Evolutionary conservation across 371 early-diverging fungal species (phyloP), one percentile per base, ranked within the genome.

Genomic region (Quaeritorhiza haematococci): DNA sequence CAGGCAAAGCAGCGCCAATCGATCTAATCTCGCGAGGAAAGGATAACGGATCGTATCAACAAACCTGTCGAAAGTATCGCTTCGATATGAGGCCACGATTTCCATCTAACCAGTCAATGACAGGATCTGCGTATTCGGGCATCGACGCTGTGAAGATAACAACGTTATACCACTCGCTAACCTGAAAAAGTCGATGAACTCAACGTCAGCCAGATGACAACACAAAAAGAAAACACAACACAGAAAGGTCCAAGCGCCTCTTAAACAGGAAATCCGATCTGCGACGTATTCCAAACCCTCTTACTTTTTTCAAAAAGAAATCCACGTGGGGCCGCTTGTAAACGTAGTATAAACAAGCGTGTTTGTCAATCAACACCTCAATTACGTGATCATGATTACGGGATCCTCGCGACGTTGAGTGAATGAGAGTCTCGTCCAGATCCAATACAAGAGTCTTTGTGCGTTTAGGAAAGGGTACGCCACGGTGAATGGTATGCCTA

Each of bases 141-240:
- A 97, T 86, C 13, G 92, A 91, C 3, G 98, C 98, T 0, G 98
- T 98, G 74, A 93, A 98, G 21, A 98, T 88, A n/a, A 95, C 92
- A n/a, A 97, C 76, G 55, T 91, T 88, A 84, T 94, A 98, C 96
- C 95, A 96, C 66, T 93, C 88, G 59, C 85, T 77, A 59, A 94
- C 92, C 88, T 88, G 55, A 26, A 28, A 8, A 23, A 53, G 24
- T 28, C 29, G 47, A 63, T 23, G n/a, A 26, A 33, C 23, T 17
- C 23, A 55, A 28, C 17, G 21, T 44, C 3, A 15, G 51, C 29
- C 26, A 45, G 5, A 62, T 3, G 30, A 28, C n/a, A 53, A 43
- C 13, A 34, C 10, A 54, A 58, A 32, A 56, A 51, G 10, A 19
- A 35, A 5, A 8, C 10, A 32, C n/a, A n/a, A n/a, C n/a, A n/a